Conservation (phyloP, 2,329 filamentous ascomycete genomes). For the Exophiala phaeomuriformis region DNA sequence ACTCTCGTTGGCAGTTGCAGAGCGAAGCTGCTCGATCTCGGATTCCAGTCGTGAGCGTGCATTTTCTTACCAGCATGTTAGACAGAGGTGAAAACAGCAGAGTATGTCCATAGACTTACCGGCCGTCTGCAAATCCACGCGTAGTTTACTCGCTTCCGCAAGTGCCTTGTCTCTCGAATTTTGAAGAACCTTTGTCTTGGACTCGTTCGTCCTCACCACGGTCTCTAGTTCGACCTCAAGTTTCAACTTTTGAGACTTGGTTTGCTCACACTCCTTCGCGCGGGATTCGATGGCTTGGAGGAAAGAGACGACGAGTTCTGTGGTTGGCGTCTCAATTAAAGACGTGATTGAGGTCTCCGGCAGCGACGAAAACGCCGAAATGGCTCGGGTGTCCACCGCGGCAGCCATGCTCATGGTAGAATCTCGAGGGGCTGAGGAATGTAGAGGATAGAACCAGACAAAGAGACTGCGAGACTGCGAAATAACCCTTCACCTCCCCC, state of each 20-base stretch:
- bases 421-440: not conserved
- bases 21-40: slow-evolving; percentile 70
- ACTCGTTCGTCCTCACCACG: slow-evolving; percentile 73
- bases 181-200: slow-evolving; percentile 74
- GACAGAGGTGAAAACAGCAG: not conserved
- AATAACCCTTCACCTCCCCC: slow-evolving; percentile 7
- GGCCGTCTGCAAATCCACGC: slow-evolving; percentile 73
- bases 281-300: slow-evolving; percentile 68
- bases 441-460: not conserved
- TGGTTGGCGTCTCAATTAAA: slow-evolving; percentile 56
- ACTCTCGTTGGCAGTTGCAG: slow-evolving; percentile 58
- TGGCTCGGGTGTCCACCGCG: slow-evolving; percentile 51
- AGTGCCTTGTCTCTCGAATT: slow-evolving; percentile 72
- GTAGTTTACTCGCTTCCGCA: slow-evolving; percentile 73
- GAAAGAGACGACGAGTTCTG: slow-evolving; percentile 68
- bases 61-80: slow-evolving; percentile 61
- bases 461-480: not conserved
- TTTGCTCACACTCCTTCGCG: slow-evolving; percentile 70
- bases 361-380: slow-evolving; percentile 53
- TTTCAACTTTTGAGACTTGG: slow-evolving; percentile 81
- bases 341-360: slow-evolving; percentile 50
- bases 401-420: slow-evolving; percentile 44
- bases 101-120: slow-evolving; percentile 47
- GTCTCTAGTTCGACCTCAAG: slow-evolving; percentile 91
- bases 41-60: slow-evolving; percentile 67